A percentile compares a stretch with the other conserved stretches of the same genome.
These are phyloP conservation scores for Geoglossum cookeanum DNA, from an alignment of 2,329 filamentous ascomycete species.

Conservation along the genomic window DNA sequence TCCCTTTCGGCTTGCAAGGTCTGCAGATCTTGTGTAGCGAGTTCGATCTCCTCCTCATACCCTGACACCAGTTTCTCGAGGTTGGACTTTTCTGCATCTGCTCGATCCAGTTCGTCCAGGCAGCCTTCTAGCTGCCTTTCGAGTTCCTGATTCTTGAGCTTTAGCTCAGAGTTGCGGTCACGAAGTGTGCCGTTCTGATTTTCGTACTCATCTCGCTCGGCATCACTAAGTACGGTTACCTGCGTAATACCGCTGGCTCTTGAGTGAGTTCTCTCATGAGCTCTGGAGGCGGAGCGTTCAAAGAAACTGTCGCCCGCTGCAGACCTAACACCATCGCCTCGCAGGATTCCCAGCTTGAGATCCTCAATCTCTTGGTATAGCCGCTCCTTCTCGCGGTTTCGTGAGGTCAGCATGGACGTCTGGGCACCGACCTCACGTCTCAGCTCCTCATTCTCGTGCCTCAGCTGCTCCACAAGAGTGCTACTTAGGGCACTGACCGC, in stretches of 20 bases:
- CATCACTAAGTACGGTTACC: conserved; percentile 47
- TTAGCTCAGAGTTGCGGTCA: conserved; percentile 70
- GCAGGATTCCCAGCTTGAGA: conserved; percentile 69
- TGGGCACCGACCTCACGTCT: conserved; percentile 86
- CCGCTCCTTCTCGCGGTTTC: conserved; percentile 85
- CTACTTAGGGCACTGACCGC: conserved; percentile 41
- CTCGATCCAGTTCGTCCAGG: conserved; percentile 58
- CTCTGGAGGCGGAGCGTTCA: conserved; percentile 80
- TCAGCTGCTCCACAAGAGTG: conserved; percentile 67
- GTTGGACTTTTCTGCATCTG: conserved; percentile 43
- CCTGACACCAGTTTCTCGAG: conserved; percentile 38
- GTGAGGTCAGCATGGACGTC: conserved; percentile 90
- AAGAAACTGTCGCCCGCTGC: conserved; percentile 71
- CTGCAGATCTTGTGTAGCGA: conserved; percentile 60
- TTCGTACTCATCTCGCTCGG: conserved; percentile 45
- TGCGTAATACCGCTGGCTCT: conserved; percentile 50
- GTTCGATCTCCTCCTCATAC: conserved; percentile 65
- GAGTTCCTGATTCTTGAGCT: conserved; percentile 77
- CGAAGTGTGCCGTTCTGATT: conserved; percentile 64
- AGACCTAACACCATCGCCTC: conserved; percentile 39
- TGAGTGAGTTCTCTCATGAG: conserved; percentile 55
- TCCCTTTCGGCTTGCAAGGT: conserved; percentile 68
- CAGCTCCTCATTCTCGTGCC: conserved; percentile 82
- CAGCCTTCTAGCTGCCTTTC: conserved; percentile 65
- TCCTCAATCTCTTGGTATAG: conserved; percentile 96